Evolutionary conservation across 2,329 filamentous ascomycete species (phyloP), one percentile per base, ranked within the genome.

Genomic region (Saccharata proteae): DNA sequence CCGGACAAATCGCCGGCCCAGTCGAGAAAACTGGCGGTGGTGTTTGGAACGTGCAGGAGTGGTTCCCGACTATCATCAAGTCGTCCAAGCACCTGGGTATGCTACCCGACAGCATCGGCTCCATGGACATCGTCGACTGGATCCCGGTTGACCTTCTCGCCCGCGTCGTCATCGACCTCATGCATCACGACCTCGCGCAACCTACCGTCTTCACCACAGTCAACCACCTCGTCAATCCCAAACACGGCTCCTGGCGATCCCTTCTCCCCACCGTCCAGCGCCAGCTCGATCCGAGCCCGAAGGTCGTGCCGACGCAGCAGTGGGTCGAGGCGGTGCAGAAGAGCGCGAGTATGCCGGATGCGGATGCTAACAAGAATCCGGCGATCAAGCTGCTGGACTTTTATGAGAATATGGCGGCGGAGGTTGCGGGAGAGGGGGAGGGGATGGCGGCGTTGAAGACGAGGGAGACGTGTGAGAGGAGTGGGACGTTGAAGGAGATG

Each of bases 281-380:
- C 24, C 13, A 12, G 8, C 15, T 16, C 24, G 8, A 8, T 12
- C 9, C 9, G 12, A 26, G 9, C 24, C 8, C 15, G 9, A 9
- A n/a, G 9, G 20, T n/a, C n/a, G 20, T 22, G n/a, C 20, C 20
- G 9, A 22, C n/a, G 9, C 9, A 22, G 9, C 9, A 22, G 9
- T 22, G 20, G 20, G 20, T 22, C 20, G 20, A 3, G 24, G 24
- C 24, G n/a, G n/a, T 13, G 13, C 8, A 9, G n/a, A 12, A 30
- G 4, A 20, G 18, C 11, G 29, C 29, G 21, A 19, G 14, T 0
- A 14, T n/a, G 17, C 13, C 16, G 18, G 11, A 23, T 21, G 29
- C 15, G 18, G 3, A 73, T 42, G 61, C 65, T 0, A 37, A 51
- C 4, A 46, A 40, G 11, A 72, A 71, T 38, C n/a, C n/a, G n/a